Conservation (phyloP, 2,329 filamentous ascomycete genomes). For the Geosmithia flava region DNA sequence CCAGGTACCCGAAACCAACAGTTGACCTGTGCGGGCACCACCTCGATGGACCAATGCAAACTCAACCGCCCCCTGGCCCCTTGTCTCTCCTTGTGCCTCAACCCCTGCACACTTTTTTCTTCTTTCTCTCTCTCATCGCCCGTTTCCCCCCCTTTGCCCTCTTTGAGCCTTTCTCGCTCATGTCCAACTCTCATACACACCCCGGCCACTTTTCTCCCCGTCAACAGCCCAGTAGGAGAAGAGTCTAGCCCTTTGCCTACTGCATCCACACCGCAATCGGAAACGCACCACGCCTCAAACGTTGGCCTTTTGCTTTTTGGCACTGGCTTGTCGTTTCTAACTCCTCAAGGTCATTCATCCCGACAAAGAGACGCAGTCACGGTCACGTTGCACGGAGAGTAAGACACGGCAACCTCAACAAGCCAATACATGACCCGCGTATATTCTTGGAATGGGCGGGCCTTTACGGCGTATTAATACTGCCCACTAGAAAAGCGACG, state of each 20-base stretch:
- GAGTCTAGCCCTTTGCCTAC: background rate
- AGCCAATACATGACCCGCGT: no score
- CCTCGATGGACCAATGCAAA: no score
- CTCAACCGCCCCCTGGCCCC: no score
- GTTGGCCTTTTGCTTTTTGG: background rate
- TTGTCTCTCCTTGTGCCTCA: background rate
- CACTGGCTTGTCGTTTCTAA: background rate
- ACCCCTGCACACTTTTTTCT: no score
- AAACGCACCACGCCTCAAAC: conserved; percentile 1
- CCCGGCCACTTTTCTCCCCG: background rate
- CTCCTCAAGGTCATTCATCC: no score
- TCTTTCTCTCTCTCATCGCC: background rate
- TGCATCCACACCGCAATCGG: conserved; percentile 1
- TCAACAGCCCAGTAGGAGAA: background rate
- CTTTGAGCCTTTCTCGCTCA: background rate
- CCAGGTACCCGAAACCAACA: no score
- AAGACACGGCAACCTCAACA: no score
- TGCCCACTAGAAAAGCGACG: background rate
- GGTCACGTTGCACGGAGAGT: no score
- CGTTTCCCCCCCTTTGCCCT: background rate
- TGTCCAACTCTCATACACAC: background rate
- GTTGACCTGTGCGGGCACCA: no score
- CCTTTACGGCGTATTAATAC: background rate
- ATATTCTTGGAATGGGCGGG: no score
- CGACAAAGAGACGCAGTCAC: no score